Conservation (phyloP, 371 early-diverging fungal genomes). For the Mortierella sp. region DNA sequence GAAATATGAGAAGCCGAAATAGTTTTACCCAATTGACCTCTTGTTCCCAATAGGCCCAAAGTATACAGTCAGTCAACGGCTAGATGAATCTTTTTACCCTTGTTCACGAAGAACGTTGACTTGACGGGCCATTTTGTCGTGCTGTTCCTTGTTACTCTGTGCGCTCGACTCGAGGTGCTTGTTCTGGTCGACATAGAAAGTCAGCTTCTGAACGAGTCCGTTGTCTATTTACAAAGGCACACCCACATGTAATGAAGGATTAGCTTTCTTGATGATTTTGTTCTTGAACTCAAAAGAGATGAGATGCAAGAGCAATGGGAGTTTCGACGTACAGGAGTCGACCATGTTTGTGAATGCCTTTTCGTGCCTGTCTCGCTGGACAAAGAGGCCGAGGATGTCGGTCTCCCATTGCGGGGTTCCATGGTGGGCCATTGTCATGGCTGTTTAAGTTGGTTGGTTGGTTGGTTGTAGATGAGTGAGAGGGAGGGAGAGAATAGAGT, state of each 20-base stretch:
- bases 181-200: constrained; percentile 48
- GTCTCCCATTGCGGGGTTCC: constrained; percentile 50
- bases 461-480: neutral
- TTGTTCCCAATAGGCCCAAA: neutral
- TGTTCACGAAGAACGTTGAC: constrained; percentile 46
- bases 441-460: neutral
- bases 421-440: constrained; percentile 43
- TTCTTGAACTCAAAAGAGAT: neutral
- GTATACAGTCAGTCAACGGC: too few relatives aligned
- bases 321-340: constrained; percentile 51
- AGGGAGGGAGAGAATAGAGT: neutral
- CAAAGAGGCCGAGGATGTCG: constrained; percentile 47
- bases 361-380: constrained; percentile 50
- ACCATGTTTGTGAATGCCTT: constrained; percentile 56
- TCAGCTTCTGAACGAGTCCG: constrained; percentile 54
- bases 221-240: constrained; percentile 29
- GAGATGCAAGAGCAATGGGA: neutral
- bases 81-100: constrained; percentile 34
- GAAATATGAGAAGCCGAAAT: neutral
- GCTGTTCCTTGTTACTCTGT: constrained; percentile 37
- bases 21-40: neutral
- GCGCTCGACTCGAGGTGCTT: constrained; percentile 47
- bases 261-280: neutral
- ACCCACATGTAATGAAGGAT: neutral
- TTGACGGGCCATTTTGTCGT: constrained; percentile 55